Evolutionary conservation across 768 basidiomycete species (phyloP), one percentile per base, ranked within the genome.

Genomic region (Tulasnella sp.): DNA sequence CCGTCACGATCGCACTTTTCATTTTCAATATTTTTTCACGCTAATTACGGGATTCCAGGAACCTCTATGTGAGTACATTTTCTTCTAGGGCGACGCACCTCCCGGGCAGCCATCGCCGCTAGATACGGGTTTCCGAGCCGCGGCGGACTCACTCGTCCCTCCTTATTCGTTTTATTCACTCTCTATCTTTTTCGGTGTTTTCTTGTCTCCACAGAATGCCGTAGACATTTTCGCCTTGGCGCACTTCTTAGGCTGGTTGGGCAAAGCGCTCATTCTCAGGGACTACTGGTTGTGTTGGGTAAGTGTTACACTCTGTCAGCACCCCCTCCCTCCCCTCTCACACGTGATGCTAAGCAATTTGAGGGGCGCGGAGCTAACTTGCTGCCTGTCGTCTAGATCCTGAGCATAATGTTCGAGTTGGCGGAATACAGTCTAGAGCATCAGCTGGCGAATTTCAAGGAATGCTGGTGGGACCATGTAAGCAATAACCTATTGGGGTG

Each of bases 221-320:
- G 85, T 96, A 42, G 95, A 96, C 84, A 92, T 96, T 78, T 96
- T 96, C 85, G 96, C 94, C 83, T 83, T 96, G 24, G 95, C 95
- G 41, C 95, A 96, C 85, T 87, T 94, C 54, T 85, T 96, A 74
- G 95, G 95, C 7, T 96, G 95, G 95, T 96, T 95, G 85, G 94
- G 95, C 64, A 96, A 96, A 85, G 95, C 95, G 4, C 90, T 96
- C 89, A 93, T 96, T 83, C 86, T 96, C 84, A 91, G 95, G 34
- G 95, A 96, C 84, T 96, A 96, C 84, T 96, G 95, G 95, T 96
- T 96, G 84, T 96, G 95, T 84, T 96, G 95, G 94, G 94, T 95
- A 83, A 80, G 88, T 58, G 54, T 74, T 34, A 46, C 81, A 48
- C 72, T 81, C 78, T 12, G 18, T 64, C 9, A 18, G 18, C n/a